Percentiles rank a stretch among this genome's conserved stretches.
These are phyloP conservation scores for Brassica rapa DNA, from an alignment of 345 rosid species.

Conservation along the genomic window DNA sequence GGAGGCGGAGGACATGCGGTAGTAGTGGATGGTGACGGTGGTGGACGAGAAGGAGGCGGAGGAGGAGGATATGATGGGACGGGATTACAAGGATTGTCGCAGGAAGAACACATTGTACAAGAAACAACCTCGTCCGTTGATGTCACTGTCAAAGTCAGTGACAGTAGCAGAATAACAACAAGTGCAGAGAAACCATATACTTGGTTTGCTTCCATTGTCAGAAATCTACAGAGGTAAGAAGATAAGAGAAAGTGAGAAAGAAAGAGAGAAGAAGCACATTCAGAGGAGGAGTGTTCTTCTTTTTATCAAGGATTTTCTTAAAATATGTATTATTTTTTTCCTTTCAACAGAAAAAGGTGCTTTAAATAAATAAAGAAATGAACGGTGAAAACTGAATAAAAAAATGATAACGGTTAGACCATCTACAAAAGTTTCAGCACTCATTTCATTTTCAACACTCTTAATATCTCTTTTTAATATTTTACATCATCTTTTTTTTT, in stretches of 20 bases:
- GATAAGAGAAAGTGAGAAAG: not conserved
- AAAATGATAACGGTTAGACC: no score
- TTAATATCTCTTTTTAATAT: no score
- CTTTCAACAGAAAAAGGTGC: conserved; percentile 1
- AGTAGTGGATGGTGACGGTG: conserved; percentile 46
- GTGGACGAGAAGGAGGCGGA: conserved; percentile 52
- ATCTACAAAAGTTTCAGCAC: no score
- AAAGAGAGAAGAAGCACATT: not conserved
- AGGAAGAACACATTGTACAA: conserved; percentile 87
- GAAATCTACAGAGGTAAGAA: conserved; percentile 3
- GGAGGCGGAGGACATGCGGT: conserved; percentile 70
- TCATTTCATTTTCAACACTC: no score
- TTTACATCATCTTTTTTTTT: no score
- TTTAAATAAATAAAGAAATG: conserved; percentile 1
- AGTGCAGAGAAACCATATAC: not conserved
- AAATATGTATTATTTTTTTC: not conserved
- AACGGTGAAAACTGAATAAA: not conserved
- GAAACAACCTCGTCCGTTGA: conserved; percentile 59
- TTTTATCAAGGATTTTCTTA: conserved; percentile 17
- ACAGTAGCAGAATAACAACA: conserved; percentile 19
- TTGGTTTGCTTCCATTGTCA: conserved; percentile 32
- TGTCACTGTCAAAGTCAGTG: conserved; percentile 25
- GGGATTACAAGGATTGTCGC: conserved; percentile 63
- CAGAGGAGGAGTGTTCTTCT: conserved; percentile 28
- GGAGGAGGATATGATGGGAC: conserved; percentile 49